phyloP scores from a whole-genome alignment of 352 stramenopile species.

The Ophiocytium majus region DNA sequence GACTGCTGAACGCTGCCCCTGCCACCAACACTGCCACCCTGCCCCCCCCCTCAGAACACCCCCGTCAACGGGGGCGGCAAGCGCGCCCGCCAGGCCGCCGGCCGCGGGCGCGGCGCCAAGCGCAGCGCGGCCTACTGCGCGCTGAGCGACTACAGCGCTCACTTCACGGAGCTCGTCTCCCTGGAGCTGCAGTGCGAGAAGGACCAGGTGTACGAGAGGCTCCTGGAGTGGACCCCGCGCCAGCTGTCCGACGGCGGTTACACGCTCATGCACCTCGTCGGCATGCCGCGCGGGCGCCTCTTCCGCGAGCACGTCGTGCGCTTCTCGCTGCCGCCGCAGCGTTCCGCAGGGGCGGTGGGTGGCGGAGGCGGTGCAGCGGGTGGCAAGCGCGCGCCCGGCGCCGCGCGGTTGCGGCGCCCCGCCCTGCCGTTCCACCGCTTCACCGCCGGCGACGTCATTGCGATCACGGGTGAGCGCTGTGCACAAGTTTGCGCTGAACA shows the following conservation, averaged over 20 bases:
- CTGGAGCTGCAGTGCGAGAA: conserved; percentile 57
- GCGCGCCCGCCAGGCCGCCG: not conserved
- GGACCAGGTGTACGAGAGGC: conserved; percentile 44
- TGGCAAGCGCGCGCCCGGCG: too few relatives aligned
- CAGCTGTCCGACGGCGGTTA: conserved; percentile 50
- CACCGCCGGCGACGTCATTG: conserved; percentile 47
- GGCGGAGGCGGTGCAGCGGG: not conserved
- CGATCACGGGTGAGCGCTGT: conserved; percentile 33
- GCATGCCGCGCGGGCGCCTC: conserved; percentile 40
- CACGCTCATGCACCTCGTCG: conserved; percentile 51
- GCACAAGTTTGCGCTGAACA: too few relatives aligned
- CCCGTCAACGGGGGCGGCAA: conserved; percentile 43
- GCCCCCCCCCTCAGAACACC: not conserved
- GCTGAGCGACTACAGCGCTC: conserved; percentile 49
- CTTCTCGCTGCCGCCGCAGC: conserved; percentile 52
- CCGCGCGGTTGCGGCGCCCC: conserved; percentile 21
- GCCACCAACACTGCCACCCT: not conserved
- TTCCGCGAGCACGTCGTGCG: conserved; percentile 57
- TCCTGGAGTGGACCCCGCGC: conserved; percentile 33
- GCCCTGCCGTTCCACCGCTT: conserved; percentile 53
- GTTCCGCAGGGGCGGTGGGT: not conserved
- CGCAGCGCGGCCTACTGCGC: conserved; percentile 33
- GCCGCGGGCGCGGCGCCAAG: conserved; percentile 47
- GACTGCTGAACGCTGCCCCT: not conserved
- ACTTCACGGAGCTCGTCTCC: conserved; percentile 47